These are phyloP conservation scores for Penicillium sp. DNA, from an alignment of 2,329 filamentous ascomycete species.

Conservation along the genomic window DNA sequence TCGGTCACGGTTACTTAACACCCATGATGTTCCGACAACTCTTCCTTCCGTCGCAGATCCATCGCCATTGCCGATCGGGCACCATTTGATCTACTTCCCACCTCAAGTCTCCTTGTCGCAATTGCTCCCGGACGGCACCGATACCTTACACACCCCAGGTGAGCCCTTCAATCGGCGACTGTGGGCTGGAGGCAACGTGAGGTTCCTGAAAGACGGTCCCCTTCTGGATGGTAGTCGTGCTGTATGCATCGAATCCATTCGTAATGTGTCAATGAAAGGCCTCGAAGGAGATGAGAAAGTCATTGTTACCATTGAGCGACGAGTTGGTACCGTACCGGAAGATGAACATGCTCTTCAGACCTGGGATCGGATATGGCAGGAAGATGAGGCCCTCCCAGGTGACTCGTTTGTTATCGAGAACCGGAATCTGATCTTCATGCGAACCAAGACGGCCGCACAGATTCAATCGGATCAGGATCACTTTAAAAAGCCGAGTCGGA, in stretches of 20 bases:
- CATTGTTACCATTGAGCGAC: conserved; percentile 56
- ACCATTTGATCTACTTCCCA: conserved; percentile 87
- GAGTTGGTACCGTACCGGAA: conserved; percentile 41
- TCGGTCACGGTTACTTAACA: conserved; percentile 35
- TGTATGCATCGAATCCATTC: conserved; percentile 45
- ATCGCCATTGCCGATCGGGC: conserved; percentile 45
- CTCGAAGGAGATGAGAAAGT: conserved; percentile 50
- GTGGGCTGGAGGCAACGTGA: conserved; percentile 78
- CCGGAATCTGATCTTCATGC: conserved; percentile 60
- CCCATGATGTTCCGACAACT: conserved; percentile 25
- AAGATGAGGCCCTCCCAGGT: conserved; percentile 39
- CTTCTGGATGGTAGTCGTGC: conserved; percentile 34
- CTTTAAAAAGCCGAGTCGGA: conserved; percentile 22
- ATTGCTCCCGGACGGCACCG: conserved; percentile 77
- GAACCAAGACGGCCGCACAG: conserved; percentile 41
- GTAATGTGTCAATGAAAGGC: conserved; percentile 48
- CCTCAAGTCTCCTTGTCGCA: conserved; percentile 55
- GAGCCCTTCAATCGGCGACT: conserved; percentile 67
- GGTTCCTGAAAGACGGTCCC: conserved; percentile 42
- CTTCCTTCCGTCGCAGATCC: conserved; percentile 33
- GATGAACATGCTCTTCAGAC: conserved; percentile 32
- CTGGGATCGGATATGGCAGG: conserved; percentile 41
- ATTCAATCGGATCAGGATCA: conserved; percentile 22
- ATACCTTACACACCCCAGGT: conserved; percentile 70
- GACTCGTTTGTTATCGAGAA: conserved; percentile 51